phyloP scores from a whole-genome alignment of 129 eudicot species.

The Tanacetum coccineum region DNA sequence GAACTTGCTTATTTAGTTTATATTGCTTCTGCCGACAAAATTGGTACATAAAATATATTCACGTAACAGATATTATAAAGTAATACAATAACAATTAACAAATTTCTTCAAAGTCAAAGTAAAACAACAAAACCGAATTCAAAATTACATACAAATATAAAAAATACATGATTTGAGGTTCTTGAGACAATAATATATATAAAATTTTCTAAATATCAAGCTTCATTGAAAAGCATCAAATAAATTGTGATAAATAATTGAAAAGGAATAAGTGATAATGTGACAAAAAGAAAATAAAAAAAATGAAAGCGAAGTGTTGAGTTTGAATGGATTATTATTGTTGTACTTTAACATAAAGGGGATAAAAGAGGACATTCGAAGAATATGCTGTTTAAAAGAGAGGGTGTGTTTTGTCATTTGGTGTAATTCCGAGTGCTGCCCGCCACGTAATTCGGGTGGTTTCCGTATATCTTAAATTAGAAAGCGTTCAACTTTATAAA shows the following conservation, averaged over 20 bases:
- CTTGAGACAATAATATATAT: too few species aligned
- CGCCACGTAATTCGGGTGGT: slow-evolving; percentile 30
- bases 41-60: too few species aligned
- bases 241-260: background rate
- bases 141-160: too few species aligned
- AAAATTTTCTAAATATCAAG: too few species aligned
- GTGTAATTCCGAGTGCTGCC: slow-evolving; percentile 17
- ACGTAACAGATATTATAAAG: too few species aligned
- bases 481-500: slow-evolving; percentile 15
- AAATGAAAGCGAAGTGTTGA: background rate
- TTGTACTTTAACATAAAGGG: slow-evolving; percentile 3
- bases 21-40: too few species aligned
- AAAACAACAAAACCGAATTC: too few species aligned
- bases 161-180: too few species aligned
- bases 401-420: slow-evolving; percentile 19
- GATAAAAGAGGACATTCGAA: slow-evolving; percentile 23
- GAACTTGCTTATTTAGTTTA: too few species aligned
- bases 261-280: background rate
- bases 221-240: too few species aligned
- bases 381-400: slow-evolving; percentile 30
- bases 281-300: background rate
- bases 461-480: slow-evolving; percentile 6
- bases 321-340: background rate
- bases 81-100: too few species aligned
- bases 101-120: too few species aligned